These are phyloP conservation scores for Citrus mangshanensis DNA, from an alignment of 345 rosid species.

Conservation along the genomic window DNA sequence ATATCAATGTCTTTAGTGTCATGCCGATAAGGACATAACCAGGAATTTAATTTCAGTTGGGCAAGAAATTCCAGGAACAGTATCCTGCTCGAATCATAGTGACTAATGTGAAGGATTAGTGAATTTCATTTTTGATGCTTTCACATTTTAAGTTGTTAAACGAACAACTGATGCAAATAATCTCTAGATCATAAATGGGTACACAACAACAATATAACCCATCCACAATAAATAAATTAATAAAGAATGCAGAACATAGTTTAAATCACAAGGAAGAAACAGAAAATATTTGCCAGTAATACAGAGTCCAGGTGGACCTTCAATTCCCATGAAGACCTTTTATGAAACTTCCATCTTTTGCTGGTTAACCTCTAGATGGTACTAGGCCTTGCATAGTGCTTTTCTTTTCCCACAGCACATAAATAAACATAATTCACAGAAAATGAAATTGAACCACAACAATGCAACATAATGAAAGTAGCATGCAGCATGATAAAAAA, in stretches of 20 bases:
- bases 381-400: not conserved
- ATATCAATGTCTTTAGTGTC: no score
- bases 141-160: not conserved
- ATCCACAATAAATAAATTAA: not conserved
- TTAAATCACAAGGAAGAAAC: slow-evolving; percentile 1
- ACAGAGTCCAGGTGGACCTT: slow-evolving; percentile 6
- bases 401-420: slow-evolving; percentile 2
- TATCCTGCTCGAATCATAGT: no score
- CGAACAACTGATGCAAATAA: not conserved
- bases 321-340: not conserved
- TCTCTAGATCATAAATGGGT: not conserved
- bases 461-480: not conserved
- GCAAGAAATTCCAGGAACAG: not conserved
- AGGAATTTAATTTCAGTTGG: not conserved
- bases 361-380: not conserved
- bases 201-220: not conserved
- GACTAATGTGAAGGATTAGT: not conserved
- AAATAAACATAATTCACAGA: not conserved
- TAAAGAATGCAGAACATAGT: not conserved
- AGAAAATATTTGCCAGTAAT: not conserved
- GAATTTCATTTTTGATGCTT: not conserved
- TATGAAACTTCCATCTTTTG: not conserved
- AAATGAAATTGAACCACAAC: slow-evolving; percentile 10
- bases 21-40: no score
- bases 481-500: not conserved